Percentiles rank a stretch among this genome's conserved stretches.
Conservation (phyloP, 2,329 filamentous ascomycete genomes). For the Ceratocystis harringtonii region DNA sequence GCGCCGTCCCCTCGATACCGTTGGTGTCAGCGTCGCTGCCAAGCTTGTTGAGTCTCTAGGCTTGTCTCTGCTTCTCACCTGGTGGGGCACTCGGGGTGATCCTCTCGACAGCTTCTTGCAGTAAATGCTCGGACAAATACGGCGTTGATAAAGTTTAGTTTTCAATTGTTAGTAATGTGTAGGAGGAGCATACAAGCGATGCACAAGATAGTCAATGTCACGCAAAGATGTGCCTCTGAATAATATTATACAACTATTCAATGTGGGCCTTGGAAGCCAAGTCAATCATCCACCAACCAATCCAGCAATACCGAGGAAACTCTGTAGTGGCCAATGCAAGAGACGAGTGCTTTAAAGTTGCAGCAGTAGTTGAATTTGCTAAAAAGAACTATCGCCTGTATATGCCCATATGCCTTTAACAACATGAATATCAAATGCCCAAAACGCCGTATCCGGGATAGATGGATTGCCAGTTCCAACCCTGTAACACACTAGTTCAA, state of each 20-base stretch:
- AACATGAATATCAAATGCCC: slow-evolving; percentile 18
- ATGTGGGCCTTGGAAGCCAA: too few relatives aligned
- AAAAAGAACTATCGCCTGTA: slow-evolving; percentile 16
- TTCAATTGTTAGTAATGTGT: slow-evolving; percentile 11
- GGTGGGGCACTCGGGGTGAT: slow-evolving; percentile 93
- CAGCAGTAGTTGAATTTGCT: slow-evolving; percentile 14
- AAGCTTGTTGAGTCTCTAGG: slow-evolving; percentile 89
- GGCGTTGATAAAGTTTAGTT: background rate
- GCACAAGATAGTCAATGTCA: background rate
- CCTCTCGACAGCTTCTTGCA: slow-evolving; percentile 51
- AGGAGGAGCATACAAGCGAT: slow-evolving; percentile 1
- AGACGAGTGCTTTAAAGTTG: slow-evolving; percentile 3
- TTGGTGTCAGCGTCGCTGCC: slow-evolving; percentile 69
- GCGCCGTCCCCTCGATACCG: slow-evolving; percentile 80
- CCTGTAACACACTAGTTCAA: slow-evolving; percentile 3
- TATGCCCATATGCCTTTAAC: slow-evolving; percentile 16
- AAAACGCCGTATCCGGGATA: slow-evolving; percentile 13
- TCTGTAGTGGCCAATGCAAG: background rate
- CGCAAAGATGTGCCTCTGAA: background rate
- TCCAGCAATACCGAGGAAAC: too few relatives aligned
- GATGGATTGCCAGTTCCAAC: background rate
- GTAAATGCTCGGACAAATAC: slow-evolving; percentile 7
- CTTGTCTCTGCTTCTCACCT: slow-evolving; percentile 81
- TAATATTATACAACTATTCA: background rate
- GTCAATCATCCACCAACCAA: too few relatives aligned